Conservation (phyloP, 148 eudicot genomes). For the Drosera capensis region DNA sequence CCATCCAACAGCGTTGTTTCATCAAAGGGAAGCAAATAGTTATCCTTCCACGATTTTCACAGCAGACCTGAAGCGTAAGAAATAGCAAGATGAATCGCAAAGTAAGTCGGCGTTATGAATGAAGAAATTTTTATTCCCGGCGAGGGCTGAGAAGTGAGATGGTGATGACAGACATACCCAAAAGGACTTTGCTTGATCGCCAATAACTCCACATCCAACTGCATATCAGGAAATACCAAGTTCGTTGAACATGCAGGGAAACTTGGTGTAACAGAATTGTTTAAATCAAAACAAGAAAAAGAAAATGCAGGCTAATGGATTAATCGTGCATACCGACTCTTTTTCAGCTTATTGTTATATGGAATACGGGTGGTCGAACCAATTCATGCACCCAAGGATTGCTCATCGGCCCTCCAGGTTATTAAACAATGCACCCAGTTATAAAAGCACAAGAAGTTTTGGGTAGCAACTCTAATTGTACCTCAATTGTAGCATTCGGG, state of each 20-base stretch:
- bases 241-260: not conserved
- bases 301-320: too few species aligned
- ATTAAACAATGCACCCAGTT: too few species aligned
- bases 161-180: constrained; percentile 28
- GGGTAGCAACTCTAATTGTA: too few species aligned
- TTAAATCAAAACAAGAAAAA: too few species aligned
- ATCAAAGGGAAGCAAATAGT: not conserved
- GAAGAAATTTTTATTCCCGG: not conserved
- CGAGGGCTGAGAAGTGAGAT: not conserved
- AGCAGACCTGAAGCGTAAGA: constrained; percentile 35
- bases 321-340: too few species aligned
- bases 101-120: not conserved
- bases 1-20: too few species aligned
- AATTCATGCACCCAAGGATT: too few species aligned
- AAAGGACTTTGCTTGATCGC: constrained; percentile 69
- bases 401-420: too few species aligned
- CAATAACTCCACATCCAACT: constrained; percentile 63
- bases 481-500: constrained; percentile 94
- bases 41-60: constrained; percentile 67
- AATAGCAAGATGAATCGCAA: not conserved
- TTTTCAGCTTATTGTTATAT: too few species aligned
- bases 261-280: not conserved
- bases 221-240: constrained; percentile 11
- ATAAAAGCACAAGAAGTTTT: not conserved
- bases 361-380: too few species aligned